Percentiles rank a stretch among this genome's conserved stretches.
phyloP scores from a whole-genome alignment of 345 rosid species.

The Capsella bursapastoris region DNA sequence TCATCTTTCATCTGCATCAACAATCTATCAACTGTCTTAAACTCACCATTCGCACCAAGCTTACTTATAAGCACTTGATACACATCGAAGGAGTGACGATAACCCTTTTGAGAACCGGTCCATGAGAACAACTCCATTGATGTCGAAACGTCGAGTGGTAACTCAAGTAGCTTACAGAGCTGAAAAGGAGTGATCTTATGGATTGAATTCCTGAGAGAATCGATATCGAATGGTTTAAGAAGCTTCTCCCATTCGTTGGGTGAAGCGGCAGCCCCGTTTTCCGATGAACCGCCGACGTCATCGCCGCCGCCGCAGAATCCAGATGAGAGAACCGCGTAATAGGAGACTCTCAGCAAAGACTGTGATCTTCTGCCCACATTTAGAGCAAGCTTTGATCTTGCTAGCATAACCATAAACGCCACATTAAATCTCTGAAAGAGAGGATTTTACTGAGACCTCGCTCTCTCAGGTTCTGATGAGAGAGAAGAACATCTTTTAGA shows the following conservation, averaged over 20 bases:
- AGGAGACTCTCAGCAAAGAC: conserved; percentile 23
- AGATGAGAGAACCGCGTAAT: conserved; percentile 29
- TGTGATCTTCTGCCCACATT: conserved; percentile 46
- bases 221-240: conserved; percentile 78
- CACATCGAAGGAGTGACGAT: conserved; percentile 66
- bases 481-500: background rate
- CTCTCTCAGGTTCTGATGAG: background rate
- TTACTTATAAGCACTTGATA: conserved; percentile 66
- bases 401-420: conserved; percentile 49
- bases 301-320: conserved; percentile 20
- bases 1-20: conserved; percentile 80
- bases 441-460: background rate
- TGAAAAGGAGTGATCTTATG: conserved; percentile 59
- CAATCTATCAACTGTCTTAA: conserved; percentile 63
- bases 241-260: conserved; percentile 82
- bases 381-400: conserved; percentile 48
- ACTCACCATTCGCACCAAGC: conserved; percentile 71
- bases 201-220: conserved; percentile 59
- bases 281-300: background rate
- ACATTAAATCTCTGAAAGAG: conserved; percentile 32
- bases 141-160: conserved; percentile 71
- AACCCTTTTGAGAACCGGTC: conserved; percentile 73
- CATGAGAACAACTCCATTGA: conserved; percentile 66
- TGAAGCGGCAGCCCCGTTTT: conserved; percentile 43
- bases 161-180: conserved; percentile 63